Conservation (phyloP, 768 basidiomycete genomes). For the Hygrocybe coccinea region DNA sequence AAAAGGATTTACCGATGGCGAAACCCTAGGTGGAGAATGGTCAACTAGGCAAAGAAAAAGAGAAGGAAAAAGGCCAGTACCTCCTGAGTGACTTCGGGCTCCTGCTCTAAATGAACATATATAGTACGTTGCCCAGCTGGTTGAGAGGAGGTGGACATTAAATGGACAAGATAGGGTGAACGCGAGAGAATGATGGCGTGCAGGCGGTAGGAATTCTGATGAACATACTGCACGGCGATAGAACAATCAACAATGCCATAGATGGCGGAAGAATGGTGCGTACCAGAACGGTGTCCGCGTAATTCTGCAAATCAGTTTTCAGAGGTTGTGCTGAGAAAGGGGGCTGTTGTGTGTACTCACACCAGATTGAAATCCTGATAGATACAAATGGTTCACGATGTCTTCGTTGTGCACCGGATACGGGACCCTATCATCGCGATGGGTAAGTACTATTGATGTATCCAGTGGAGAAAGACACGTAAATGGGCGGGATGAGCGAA, state of each 20-base stretch:
- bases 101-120: constrained; percentile 69
- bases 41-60: constrained; percentile 2
- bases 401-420: constrained; percentile 69
- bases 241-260: no score
- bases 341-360: constrained; percentile 42
- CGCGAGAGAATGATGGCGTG: constrained; percentile 84
- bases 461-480: not conserved
- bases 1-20: constrained; percentile 54
- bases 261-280: constrained; percentile 24
- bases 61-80: constrained; percentile 39
- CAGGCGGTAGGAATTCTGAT: constrained; percentile 68
- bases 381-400: constrained; percentile 73
- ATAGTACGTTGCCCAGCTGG: constrained; percentile 60
- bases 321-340: not conserved
- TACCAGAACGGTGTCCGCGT: constrained; percentile 76
- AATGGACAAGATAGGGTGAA: constrained; percentile 81
- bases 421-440: constrained; percentile 31
- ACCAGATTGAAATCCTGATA: constrained; percentile 75
- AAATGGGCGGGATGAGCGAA: not conserved
- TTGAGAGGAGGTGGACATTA: constrained; percentile 79
- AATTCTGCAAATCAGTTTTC: constrained; percentile 50
- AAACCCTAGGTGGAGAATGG: constrained; percentile 49
- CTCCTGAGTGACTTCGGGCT: constrained; percentile 81
- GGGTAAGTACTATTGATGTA: not conserved
- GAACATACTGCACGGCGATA: constrained; percentile 52